Evolutionary conservation across 495 filamentous ascomycete species (phyloP).

Genomic region (Trichoderma gamsii): DNA sequence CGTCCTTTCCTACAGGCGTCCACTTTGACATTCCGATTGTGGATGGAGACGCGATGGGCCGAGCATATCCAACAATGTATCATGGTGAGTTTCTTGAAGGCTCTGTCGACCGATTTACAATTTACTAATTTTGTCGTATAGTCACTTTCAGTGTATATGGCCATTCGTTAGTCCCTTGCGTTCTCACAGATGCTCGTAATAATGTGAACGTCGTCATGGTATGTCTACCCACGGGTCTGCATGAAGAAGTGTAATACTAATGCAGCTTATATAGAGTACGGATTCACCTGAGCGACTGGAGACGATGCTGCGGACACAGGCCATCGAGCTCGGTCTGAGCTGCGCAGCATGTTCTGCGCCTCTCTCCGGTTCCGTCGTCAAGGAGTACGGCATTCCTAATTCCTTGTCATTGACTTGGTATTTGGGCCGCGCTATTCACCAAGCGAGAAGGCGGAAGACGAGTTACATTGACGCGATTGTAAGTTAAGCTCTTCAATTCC

Average conservation of each 20-base stretch:
- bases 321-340: not conserved
- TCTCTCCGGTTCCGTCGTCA: not conserved
- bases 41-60: not conserved
- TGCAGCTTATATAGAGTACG: not conserved
- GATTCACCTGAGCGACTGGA: not conserved
- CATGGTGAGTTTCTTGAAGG: not conserved
- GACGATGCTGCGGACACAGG: not conserved
- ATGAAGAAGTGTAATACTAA: not conserved
- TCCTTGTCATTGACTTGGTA: not conserved
- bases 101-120: not conserved
- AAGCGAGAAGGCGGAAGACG: not conserved
- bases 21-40: conserved; percentile 2
- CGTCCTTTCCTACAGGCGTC: not conserved
- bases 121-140: not conserved
- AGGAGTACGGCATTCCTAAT: not conserved
- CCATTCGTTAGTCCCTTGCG: not conserved
- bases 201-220: conserved; percentile 3
- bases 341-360: conserved; percentile 1
- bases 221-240: not conserved
- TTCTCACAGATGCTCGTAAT: conserved; percentile 7
- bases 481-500: not conserved
- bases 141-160: conserved; percentile 3
- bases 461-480: conserved; percentile 3
- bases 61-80: conserved; percentile 4
- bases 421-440: conserved; percentile 1